Percentiles rank a stretch among this genome's conserved stretches.
These are phyloP conservation scores for Halteria grandinella DNA, from an alignment of 73 alveolate genomes.

Conservation along the genomic window DNA sequence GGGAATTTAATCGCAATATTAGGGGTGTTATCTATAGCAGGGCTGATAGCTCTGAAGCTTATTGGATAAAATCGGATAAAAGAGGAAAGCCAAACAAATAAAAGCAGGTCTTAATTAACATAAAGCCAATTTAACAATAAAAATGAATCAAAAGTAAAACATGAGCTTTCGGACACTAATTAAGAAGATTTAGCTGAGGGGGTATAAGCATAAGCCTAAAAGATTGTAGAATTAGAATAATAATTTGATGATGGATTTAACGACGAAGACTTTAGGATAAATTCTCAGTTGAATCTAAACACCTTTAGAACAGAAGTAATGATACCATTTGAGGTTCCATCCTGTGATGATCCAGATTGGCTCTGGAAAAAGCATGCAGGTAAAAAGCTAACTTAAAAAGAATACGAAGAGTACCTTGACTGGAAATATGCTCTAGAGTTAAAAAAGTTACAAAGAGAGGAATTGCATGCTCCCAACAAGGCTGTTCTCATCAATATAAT, in stretches of 20 bases:
- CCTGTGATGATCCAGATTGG: constrained; percentile 1
- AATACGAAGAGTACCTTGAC: background rate
- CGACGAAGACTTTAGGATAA: background rate
- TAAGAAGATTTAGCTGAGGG: background rate
- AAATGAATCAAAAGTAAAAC: no score
- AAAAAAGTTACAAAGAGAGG: background rate
- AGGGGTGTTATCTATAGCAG: no score
- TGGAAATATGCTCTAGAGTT: background rate
- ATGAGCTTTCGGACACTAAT: background rate
- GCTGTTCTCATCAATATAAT: background rate
- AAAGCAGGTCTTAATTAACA: no score
- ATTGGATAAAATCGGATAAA: no score
- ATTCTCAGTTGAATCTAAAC: background rate
- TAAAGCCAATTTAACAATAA: no score
- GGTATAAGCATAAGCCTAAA: background rate
- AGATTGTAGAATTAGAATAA: background rate
- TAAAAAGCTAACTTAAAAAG: constrained; percentile 3
- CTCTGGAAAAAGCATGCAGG: background rate
- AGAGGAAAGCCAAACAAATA: no score
- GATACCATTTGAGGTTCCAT: background rate
- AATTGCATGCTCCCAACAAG: constrained; percentile 1
- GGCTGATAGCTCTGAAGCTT: no score
- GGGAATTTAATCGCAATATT: no score
- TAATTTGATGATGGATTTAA: background rate
- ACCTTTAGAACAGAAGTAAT: background rate